Conservation (phyloP, 305 asterid species). For the Stenogyne calaminthoides region DNA sequence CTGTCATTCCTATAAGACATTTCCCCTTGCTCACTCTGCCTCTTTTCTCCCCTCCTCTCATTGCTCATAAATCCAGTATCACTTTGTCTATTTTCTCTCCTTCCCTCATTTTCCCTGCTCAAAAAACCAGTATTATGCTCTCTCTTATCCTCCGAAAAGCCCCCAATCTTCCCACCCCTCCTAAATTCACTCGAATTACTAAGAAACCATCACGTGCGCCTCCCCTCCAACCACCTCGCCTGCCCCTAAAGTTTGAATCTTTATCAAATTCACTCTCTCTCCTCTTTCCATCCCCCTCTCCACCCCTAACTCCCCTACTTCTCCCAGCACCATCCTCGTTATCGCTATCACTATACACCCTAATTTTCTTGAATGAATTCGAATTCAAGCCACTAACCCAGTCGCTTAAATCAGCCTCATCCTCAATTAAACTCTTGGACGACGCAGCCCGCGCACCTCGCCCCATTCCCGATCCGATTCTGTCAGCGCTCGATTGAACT, state of each 20-base stretch:
- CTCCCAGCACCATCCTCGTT: constrained; percentile 39
- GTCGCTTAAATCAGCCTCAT: no score
- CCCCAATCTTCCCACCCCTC: constrained; percentile 41
- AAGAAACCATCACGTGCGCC: constrained; percentile 19
- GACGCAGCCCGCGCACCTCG: constrained; percentile 35
- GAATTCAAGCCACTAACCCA: constrained; percentile 83
- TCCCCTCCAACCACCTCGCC: constrained; percentile 42
- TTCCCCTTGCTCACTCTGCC: constrained; percentile 32
- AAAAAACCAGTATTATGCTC: constrained; percentile 27
- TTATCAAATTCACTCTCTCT: constrained; percentile 37
- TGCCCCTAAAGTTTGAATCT: constrained; percentile 36
- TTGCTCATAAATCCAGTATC: constrained; percentile 29
- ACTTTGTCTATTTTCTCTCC: constrained; percentile 16
- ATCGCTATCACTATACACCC: constrained; percentile 58
- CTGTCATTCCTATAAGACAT: constrained; percentile 25
- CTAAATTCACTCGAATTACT: constrained; percentile 34
- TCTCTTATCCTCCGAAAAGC: constrained; percentile 29
- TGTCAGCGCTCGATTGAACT: constrained; percentile 48
- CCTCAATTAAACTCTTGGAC: constrained; percentile 81
- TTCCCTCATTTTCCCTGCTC: constrained; percentile 36
- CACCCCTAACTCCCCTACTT: constrained; percentile 36
- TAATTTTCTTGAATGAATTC: constrained; percentile 50
- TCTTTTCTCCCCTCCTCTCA: constrained; percentile 33
- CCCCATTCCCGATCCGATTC: constrained; percentile 38
- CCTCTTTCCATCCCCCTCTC: no score